These are phyloP conservation scores for Thraustochytrium aureum DNA, from an alignment of 352 stramenopile species.

Conservation along the genomic window DNA sequence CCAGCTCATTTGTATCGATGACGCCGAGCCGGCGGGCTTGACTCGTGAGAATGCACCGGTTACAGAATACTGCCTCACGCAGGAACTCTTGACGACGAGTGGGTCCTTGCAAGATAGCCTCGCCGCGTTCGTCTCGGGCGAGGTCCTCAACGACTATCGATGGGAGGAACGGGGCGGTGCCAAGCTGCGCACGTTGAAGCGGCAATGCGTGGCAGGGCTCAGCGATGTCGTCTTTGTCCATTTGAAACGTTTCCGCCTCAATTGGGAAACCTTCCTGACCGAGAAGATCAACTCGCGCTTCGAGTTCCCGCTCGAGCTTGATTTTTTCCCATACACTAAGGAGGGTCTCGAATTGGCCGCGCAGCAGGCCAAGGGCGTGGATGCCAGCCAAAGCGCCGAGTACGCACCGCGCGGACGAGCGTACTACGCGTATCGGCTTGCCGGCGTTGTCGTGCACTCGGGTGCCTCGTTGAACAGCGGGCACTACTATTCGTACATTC, in stretches of 20 bases:
- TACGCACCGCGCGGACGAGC: conserved; percentile 10
- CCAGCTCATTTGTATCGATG: conserved; percentile 57
- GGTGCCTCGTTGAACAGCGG: conserved; percentile 58
- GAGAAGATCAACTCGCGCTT: conserved; percentile 62
- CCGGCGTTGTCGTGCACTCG: conserved; percentile 60
- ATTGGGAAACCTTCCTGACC: conserved; percentile 60
- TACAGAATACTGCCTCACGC: conserved; percentile 57
- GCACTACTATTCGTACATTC: conserved; percentile 63
- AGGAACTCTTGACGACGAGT: conserved; percentile 57
- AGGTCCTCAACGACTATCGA: conserved; percentile 60
- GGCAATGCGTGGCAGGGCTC: conserved; percentile 55
- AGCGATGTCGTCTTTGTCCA: conserved; percentile 59
- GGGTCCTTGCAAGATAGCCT: conserved; percentile 56
- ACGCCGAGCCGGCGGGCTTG: conserved; percentile 28
- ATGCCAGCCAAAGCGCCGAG: neutral
- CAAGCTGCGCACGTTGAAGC: conserved; percentile 56
- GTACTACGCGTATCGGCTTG: conserved; percentile 61
- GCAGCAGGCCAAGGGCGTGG: conserved; percentile 10
- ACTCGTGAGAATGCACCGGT: conserved; percentile 39
- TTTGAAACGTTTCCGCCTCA: conserved; percentile 61
- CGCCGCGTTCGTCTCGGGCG: conserved; percentile 49
- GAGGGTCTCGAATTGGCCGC: conserved; percentile 53
- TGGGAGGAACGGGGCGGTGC: conserved; percentile 57
- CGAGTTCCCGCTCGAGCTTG: conserved; percentile 59
- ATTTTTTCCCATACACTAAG: conserved; percentile 61